Percentiles rank a stretch among this genome's conserved stretches.
phyloP scores from a whole-genome alignment of 2,329 filamentous ascomycete genomes.

The Aspergillus awamori region DNA sequence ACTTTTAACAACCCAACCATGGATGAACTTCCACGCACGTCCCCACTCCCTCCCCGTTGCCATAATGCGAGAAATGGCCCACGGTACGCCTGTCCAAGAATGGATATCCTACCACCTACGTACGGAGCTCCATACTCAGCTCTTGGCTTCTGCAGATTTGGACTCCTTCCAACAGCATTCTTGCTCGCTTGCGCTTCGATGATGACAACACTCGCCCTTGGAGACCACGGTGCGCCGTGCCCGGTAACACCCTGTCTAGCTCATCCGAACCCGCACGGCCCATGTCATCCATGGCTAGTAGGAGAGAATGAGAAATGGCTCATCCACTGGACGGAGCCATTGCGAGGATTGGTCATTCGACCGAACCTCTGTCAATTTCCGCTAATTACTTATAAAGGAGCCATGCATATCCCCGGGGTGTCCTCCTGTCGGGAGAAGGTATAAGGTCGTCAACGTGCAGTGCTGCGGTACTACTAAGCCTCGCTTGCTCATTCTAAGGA shows the following conservation, averaged over 20 bases:
- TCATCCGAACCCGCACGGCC: constrained; percentile 1
- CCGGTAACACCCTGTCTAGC: not conserved
- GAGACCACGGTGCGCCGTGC: not conserved
- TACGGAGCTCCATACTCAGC: not conserved
- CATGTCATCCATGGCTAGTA: not conserved
- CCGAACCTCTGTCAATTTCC: not conserved
- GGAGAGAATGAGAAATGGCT: not conserved
- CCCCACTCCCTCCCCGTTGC: not conserved
- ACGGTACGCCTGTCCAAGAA: not conserved
- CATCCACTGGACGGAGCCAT: not conserved
- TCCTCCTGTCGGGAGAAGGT: not conserved
- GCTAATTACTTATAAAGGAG: not conserved
- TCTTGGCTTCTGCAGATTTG: not conserved
- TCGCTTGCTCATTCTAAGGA: not conserved
- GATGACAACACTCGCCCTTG: not conserved
- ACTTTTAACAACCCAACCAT: not conserved
- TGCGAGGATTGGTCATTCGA: not conserved
- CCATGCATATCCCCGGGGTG: not conserved
- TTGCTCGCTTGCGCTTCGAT: not conserved
- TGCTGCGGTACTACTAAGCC: not conserved
- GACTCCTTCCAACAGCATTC: not conserved
- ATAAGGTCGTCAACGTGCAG: not conserved
- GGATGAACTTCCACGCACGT: not conserved
- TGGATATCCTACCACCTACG: too few relatives aligned
- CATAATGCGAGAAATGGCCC: not conserved